Evolutionary conservation across 2,329 filamentous ascomycete species (phyloP).

Genomic region (Exophiala bonariae): DNA sequence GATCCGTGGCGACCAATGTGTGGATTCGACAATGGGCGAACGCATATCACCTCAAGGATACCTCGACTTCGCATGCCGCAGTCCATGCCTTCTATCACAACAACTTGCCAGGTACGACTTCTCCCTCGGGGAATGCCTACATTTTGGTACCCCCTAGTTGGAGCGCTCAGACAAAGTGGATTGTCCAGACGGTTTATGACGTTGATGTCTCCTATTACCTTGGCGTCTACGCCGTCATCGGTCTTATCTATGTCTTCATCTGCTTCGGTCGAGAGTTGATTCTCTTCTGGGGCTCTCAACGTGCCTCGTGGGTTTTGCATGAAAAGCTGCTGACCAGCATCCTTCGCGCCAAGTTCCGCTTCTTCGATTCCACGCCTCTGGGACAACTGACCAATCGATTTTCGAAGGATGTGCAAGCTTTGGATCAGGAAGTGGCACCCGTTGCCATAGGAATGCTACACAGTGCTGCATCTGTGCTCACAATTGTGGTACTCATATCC

Average conservation of each 20-base stretch:
- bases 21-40: constrained; percentile 98
- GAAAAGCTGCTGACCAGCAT: constrained; percentile 74
- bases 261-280: constrained; percentile 82
- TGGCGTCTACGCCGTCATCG: constrained; percentile 76
- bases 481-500: constrained; percentile 85
- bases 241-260: constrained; percentile 72
- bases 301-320: constrained; percentile 83
- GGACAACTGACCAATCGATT: constrained; percentile 98
- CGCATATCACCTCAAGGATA: constrained; percentile 62
- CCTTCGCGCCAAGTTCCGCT: constrained; percentile 89
- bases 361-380: constrained; percentile 94
- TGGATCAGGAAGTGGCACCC: constrained; percentile 94
- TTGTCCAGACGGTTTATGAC: constrained; percentile 36
- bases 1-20: constrained; percentile 82
- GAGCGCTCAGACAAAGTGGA: constrained; percentile 6
- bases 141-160: constrained; percentile 15
- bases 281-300: constrained; percentile 88
- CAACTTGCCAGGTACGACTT: background rate
- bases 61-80: constrained; percentile 16
- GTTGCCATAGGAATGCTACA: constrained; percentile 77
- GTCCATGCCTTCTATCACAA: constrained; percentile 16
- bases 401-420: constrained; percentile 91
- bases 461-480: constrained; percentile 68
- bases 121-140: constrained; percentile 11
- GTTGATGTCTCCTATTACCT: constrained; percentile 87